A percentile compares a stretch with the other conserved stretches of the same genome.
Conservation (phyloP, 164 flowering plant genomes). For the Piper betle region DNA sequence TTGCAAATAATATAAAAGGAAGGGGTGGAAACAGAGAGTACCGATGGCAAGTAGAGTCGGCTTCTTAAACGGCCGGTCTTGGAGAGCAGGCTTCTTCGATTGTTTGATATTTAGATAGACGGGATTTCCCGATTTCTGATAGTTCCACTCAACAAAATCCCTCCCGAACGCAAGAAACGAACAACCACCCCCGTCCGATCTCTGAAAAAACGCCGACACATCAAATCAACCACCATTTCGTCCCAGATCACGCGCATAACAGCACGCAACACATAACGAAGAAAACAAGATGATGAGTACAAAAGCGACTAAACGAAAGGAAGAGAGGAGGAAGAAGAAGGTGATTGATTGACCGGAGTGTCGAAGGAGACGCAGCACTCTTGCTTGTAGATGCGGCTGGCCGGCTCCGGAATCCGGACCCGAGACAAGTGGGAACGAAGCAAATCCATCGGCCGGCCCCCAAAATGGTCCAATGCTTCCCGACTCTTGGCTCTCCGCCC, state of each 20-base stretch:
- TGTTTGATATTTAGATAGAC: slow-evolving; percentile 81
- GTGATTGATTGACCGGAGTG: slow-evolving; percentile 45
- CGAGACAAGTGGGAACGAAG: slow-evolving; percentile 71
- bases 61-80: slow-evolving; percentile 87
- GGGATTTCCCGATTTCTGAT: slow-evolving; percentile 76
- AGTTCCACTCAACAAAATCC: slow-evolving; percentile 75
- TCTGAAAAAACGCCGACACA: slow-evolving; percentile 25
- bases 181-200: slow-evolving; percentile 86
- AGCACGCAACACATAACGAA: too few species aligned
- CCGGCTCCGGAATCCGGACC: slow-evolving; percentile 93
- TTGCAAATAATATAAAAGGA: neutral
- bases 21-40: slow-evolving; percentile 12
- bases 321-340: neutral
- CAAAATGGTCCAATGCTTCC: too few species aligned
- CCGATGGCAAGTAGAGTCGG: slow-evolving; percentile 91
- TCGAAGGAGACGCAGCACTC: slow-evolving; percentile 94
- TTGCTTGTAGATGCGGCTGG: slow-evolving; percentile 89
- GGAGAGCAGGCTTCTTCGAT: slow-evolving; percentile 48
- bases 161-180: slow-evolving; percentile 87
- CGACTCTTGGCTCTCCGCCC: neutral
- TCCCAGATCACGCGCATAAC: neutral
- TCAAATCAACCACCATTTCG: neutral
- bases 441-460: slow-evolving; percentile 48
- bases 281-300: neutral
- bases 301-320: too few species aligned